Conservation (phyloP, 495 filamentous ascomycete genomes). For the Melanomma pulvis-pyrius region DNA sequence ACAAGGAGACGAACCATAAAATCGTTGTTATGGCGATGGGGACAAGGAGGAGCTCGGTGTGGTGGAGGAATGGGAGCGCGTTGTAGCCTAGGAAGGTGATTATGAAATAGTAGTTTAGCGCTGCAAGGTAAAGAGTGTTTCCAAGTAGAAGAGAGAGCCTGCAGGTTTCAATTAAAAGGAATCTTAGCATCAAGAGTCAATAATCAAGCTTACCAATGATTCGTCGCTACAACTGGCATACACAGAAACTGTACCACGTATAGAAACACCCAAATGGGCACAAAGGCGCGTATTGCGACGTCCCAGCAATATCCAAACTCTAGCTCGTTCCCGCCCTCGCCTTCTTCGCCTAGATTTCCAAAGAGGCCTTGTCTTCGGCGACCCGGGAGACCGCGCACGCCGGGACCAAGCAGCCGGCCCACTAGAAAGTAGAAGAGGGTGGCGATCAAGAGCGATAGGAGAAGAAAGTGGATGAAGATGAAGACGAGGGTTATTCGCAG, state of each 20-base stretch:
- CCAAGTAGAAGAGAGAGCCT: constrained; percentile 68
- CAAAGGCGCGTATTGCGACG: constrained; percentile 73
- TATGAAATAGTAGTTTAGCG: constrained; percentile 70
- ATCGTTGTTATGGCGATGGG: constrained; percentile 64
- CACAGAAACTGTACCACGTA: constrained; percentile 75
- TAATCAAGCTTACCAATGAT: constrained; percentile 50
- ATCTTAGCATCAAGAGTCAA: background rate
- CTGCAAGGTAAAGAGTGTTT: constrained; percentile 71
- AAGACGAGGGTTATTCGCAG: constrained; percentile 66
- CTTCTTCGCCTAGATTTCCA: constrained; percentile 47
- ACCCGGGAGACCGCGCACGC: constrained; percentile 51
- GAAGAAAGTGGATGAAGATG: constrained; percentile 69
- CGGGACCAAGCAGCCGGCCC: constrained; percentile 63
- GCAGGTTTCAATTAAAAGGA: background rate
- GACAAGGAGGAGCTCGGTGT: constrained; percentile 69
- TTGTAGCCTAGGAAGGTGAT: constrained; percentile 79
- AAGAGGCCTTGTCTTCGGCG: constrained; percentile 62
- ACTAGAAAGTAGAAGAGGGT: constrained; percentile 67
- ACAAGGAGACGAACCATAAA: constrained; percentile 65
- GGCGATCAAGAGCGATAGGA: constrained; percentile 61
- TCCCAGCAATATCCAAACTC: constrained; percentile 84
- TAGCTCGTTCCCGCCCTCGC: constrained; percentile 57
- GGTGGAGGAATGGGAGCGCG: constrained; percentile 71
- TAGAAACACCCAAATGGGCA: constrained; percentile 72
- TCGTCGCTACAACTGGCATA: constrained; percentile 60